Evolutionary conservation across 345 rosid genomes (phyloP), one percentile per base, ranked within the genome.

Genomic region (Aquilaria sinensis): DNA sequence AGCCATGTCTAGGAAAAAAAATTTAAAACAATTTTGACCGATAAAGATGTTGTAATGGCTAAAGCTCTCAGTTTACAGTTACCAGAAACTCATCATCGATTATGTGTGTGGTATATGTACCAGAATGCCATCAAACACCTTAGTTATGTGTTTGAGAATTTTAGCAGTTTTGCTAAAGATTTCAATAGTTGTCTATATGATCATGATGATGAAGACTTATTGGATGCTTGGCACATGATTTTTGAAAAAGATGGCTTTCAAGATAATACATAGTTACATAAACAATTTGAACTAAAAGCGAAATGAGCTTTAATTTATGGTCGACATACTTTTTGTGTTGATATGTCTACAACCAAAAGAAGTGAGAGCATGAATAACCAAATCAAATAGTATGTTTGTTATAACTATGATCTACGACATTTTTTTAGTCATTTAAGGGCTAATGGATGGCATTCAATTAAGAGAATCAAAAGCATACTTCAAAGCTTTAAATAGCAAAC

Each of bases 1-100:
- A 9, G 58, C 29, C 34, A 51, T 62, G 66, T 13, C 47, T 33
- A n/a, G 66, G 58, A 15, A 62, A 52, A 23, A 53, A 62, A n/a
- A 47, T 9, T 0, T 37, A 32, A 1, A 62, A 30, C 1, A 62
- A 33, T 11, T 6, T 52, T 12, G 34, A 51, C 13, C 23, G 13
- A 12, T 51, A 32, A 12, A 32, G 12, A 16, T 11, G 23, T 9
- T 9, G 59, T 59, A 33, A 63, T 63, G 67, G 67, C 51, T 23
- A 23, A 23, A 23, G 23, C 23, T 23, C 1, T 23, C 23, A 23
- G 23, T 23, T 23, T 23, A 23, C 52, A 7, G 30, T 45, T 33
- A 30, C 30, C 53, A 12, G 0, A 54, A 46, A 43, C 53, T 2
- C 16, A 47, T 12, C 61, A 45, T 56, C 23, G 41, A 0, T 31